Conservation (phyloP, 495 filamentous ascomycete species). For the Entonaema liquescens region DNA sequence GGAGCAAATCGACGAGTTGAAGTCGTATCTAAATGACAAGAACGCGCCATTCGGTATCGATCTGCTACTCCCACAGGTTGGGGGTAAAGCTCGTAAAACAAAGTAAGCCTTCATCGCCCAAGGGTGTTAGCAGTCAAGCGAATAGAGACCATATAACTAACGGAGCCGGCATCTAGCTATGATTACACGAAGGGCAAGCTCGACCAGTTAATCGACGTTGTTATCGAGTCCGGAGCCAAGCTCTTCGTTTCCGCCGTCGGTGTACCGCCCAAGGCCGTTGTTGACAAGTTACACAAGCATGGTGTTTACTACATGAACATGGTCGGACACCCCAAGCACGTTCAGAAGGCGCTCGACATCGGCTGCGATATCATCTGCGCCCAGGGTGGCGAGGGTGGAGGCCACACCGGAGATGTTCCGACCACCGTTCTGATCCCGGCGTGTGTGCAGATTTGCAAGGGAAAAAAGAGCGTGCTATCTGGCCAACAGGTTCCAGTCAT, state of each 20-base stretch:
- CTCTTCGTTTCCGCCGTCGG: slow-evolving; percentile 98
- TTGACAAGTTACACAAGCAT: slow-evolving; percentile 85
- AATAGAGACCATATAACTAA: slow-evolving; percentile 20
- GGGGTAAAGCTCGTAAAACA: slow-evolving; percentile 90
- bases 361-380: slow-evolving; percentile 93
- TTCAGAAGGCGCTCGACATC: slow-evolving; percentile 87
- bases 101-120: slow-evolving; percentile 71
- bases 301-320: slow-evolving; percentile 99
- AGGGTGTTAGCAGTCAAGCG: neutral
- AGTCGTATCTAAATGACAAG: slow-evolving; percentile 89
- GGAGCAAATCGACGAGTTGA: slow-evolving; percentile 94
- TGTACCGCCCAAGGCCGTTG: slow-evolving; percentile 86
- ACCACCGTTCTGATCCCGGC: slow-evolving; percentile 90
- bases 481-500: slow-evolving; percentile 87
- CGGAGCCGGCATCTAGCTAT: slow-evolving; percentile 69
- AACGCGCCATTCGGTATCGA: slow-evolving; percentile 99
- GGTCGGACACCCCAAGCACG: slow-evolving; percentile 99
- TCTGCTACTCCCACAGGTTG: slow-evolving; percentile 91
- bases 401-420: slow-evolving; percentile 90
- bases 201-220: slow-evolving; percentile 85
- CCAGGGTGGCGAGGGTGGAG: slow-evolving; percentile 91
- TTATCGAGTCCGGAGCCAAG: slow-evolving; percentile 88
- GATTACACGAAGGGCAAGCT: slow-evolving; percentile 99
- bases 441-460: slow-evolving; percentile 82
- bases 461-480: slow-evolving; percentile 85